These are phyloP conservation scores for Chaetomium olivaceum DNA, from an alignment of 2,329 filamentous ascomycete genomes.

Conservation along the genomic window DNA sequence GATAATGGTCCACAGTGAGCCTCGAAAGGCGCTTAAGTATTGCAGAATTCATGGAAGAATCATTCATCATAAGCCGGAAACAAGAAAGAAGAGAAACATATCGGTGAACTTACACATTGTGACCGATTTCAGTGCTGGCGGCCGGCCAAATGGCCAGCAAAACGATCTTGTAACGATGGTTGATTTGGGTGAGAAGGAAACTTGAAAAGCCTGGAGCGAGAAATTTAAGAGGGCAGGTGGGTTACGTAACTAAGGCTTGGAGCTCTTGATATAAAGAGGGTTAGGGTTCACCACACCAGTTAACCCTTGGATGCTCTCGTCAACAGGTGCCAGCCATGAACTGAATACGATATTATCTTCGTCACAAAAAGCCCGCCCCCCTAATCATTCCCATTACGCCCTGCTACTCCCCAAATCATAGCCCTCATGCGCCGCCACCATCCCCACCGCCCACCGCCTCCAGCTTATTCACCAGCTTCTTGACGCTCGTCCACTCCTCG, in stretches of 20 bases:
- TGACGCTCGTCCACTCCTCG: constrained; percentile 92
- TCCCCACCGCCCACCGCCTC: constrained; percentile 61
- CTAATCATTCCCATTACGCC: background rate
- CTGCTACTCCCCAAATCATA: background rate
- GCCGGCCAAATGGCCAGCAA: background rate
- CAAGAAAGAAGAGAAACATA: background rate
- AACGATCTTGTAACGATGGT: background rate
- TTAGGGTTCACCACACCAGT: background rate
- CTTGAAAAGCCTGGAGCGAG: background rate
- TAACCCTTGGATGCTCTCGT: background rate
- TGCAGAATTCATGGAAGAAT: constrained; percentile 49
- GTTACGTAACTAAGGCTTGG: background rate
- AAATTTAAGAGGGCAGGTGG: background rate
- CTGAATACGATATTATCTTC: constrained; percentile 1
- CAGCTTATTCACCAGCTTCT: constrained; percentile 78
- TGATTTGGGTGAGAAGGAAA: background rate
- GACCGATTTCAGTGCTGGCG: background rate
- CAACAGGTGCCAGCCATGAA: background rate
- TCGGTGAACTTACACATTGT: constrained; percentile 16
- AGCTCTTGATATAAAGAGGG: background rate
- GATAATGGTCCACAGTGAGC: constrained; percentile 29
- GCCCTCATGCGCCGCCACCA: constrained; percentile 38
- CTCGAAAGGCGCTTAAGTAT: constrained; percentile 43
- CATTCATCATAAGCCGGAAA: constrained; percentile 34
- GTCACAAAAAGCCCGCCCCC: constrained; percentile 7